These are phyloP conservation scores for Oidium heveae DNA, from an alignment of 2,329 filamentous ascomycete genomes.

Conservation along the genomic window DNA sequence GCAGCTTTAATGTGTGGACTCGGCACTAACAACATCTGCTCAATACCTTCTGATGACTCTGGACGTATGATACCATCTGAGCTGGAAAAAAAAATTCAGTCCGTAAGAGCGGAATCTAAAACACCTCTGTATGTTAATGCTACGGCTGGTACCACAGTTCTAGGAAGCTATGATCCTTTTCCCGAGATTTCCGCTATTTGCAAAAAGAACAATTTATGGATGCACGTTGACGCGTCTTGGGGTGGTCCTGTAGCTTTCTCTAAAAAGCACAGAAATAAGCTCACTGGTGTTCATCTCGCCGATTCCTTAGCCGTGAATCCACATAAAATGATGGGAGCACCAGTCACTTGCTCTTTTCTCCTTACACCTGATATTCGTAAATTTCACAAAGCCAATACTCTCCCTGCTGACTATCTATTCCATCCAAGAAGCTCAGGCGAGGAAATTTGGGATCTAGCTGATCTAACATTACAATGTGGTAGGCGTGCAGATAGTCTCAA, in stretches of 20 bases:
- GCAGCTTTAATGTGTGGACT: conserved; percentile 78
- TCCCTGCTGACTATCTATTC: conserved; percentile 70
- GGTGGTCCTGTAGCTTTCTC: conserved; percentile 68
- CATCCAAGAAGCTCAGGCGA: conserved; percentile 26
- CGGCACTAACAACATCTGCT: conserved; percentile 46
- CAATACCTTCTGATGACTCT: conserved; percentile 44
- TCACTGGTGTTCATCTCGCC: conserved; percentile 47
- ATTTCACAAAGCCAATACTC: conserved; percentile 65
- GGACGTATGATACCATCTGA: conserved; percentile 47
- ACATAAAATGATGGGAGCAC: conserved; percentile 91
- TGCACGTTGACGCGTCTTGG: conserved; percentile 86
- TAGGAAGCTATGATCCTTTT: too few relatives aligned
- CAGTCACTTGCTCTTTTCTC: conserved; percentile 75
- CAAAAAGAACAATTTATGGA: conserved; percentile 65
- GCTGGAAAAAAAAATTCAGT: conserved; percentile 35
- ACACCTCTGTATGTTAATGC: conserved; percentile 90
- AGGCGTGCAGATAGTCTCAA: conserved; percentile 68
- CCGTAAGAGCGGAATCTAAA: conserved; percentile 38
- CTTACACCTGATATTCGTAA: conserved; percentile 49
- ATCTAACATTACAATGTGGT: conserved; percentile 82
- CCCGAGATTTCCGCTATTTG: too few relatives aligned
- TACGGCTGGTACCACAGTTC: conserved; percentile 80
- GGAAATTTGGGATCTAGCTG: conserved; percentile 71
- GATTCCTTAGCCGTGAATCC: conserved; percentile 74
- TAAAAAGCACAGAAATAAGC: conserved; percentile 31